Evolutionary conservation across 129 eudicot genomes (phyloP).

Genomic region (Mikania micrantha): DNA sequence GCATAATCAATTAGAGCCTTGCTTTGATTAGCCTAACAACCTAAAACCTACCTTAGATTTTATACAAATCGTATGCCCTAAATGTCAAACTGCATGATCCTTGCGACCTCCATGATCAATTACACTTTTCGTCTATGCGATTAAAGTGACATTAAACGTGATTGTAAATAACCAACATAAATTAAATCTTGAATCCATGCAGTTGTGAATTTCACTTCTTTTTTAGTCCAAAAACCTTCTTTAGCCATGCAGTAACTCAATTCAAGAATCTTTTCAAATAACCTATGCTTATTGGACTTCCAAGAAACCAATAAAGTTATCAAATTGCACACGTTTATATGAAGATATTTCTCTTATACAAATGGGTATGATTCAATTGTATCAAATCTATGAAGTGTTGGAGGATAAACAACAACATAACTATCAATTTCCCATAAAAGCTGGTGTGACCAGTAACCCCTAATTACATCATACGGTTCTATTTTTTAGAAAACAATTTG

Average conservation of each 20-base stretch:
- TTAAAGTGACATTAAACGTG: constrained; percentile 66
- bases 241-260: constrained; percentile 86
- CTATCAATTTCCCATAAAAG: constrained; percentile 94
- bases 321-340: too few species aligned
- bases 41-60: too few species aligned
- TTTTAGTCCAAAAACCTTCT: constrained; percentile 89
- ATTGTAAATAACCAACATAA: constrained; percentile 80
- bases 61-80: too few species aligned
- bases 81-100: too few species aligned
- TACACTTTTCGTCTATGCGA: constrained; percentile 37
- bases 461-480: constrained; percentile 81
- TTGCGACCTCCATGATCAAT: constrained; percentile 83
- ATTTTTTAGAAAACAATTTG: too few species aligned
- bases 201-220: constrained; percentile 75
- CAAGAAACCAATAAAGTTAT: too few species aligned
- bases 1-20: too few species aligned
- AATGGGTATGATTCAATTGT: constrained; percentile 73
- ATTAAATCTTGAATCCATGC: constrained; percentile 97
- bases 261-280: too few species aligned
- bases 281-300: too few species aligned
- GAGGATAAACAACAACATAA: constrained; percentile 87
- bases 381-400: constrained; percentile 69
- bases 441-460: constrained; percentile 93
- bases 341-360: constrained; percentile 89
- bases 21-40: too few species aligned